A percentile compares a stretch with the other conserved stretches of the same genome.
Conservation (phyloP, 2,329 filamentous ascomycete genomes). For the Ceratocystis cacaofunesta region DNA sequence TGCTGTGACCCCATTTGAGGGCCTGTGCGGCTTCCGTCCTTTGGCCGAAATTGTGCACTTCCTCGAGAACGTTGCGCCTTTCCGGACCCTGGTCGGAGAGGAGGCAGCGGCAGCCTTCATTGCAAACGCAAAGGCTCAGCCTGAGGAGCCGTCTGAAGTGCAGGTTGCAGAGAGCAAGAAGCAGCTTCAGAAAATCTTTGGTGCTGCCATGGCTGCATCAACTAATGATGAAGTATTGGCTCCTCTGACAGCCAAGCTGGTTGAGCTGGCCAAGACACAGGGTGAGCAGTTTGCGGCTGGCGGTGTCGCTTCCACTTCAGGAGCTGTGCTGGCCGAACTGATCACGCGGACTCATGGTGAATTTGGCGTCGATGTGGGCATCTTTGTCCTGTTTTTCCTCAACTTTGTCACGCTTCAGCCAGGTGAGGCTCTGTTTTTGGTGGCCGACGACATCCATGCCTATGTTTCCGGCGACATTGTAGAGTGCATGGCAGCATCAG, state of each 20-base stretch:
- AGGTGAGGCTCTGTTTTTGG: conserved; percentile 90
- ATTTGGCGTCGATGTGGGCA: conserved; percentile 78
- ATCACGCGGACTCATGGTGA: conserved; percentile 63
- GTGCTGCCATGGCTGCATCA: conserved; percentile 64
- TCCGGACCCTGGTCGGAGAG: conserved; percentile 53
- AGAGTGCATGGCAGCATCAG: conserved; percentile 97
- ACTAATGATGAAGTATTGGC: conserved; percentile 43
- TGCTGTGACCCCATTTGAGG: conserved; percentile 89
- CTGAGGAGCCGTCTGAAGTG: conserved; percentile 32
- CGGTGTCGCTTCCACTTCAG: conserved; percentile 51
- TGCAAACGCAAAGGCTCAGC: conserved; percentile 30
- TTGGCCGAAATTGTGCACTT: conserved; percentile 78
- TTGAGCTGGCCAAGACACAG: conserved; percentile 53
- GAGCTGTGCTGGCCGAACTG: conserved; percentile 59
- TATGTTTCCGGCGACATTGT: conserved; percentile 91
- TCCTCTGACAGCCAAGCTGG: conserved; percentile 38
- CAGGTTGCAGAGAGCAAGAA: conserved; percentile 49
- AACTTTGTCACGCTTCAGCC: conserved; percentile 81
- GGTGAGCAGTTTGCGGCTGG: conserved; percentile 59
- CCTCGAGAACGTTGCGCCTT: conserved; percentile 40
- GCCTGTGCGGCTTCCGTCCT: conserved; percentile 87
- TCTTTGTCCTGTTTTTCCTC: conserved; percentile 93
- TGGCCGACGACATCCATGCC: conserved; percentile 93
- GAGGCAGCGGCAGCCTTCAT: conserved; percentile 43
- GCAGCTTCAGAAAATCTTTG: conserved; percentile 60